Percentiles rank a stretch among this genome's conserved stretches.
Evolutionary conservation across 2,329 filamentous ascomycete genomes (phyloP).

Genomic region (Ophiostoma sp.): DNA sequence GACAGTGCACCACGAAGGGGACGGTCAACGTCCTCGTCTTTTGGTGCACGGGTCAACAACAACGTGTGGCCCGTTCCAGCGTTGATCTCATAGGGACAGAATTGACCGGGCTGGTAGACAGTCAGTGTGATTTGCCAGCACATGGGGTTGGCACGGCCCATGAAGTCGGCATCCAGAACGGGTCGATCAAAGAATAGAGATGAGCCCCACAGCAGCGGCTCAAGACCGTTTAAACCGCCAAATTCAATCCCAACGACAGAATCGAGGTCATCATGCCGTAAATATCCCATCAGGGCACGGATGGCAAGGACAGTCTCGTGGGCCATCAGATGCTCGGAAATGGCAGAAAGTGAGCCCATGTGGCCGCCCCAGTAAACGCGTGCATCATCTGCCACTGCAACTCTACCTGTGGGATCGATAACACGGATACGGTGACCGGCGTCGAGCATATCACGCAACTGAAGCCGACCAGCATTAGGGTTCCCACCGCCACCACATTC

Average conservation of each 20-base stretch:
- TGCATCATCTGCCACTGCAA: background rate
- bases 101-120: constrained; percentile 7
- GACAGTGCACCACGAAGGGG: background rate
- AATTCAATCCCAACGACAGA: constrained; percentile 62
- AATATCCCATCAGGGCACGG: background rate
- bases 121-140: constrained; percentile 49
- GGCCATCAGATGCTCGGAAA: background rate
- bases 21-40: background rate
- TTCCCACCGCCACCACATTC: background rate
- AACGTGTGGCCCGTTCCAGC: background rate
- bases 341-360: background rate
- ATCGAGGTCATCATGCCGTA: background rate
- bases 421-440: background rate
- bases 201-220: constrained; percentile 57
- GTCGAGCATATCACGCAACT: background rate
- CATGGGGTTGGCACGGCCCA: constrained; percentile 56
- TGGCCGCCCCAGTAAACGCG: background rate
- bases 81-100: constrained; percentile 1
- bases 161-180: constrained; percentile 56
- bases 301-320: background rate
- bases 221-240: constrained; percentile 64
- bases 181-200: constrained; percentile 53
- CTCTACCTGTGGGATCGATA: background rate
- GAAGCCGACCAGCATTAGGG: background rate
- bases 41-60: background rate